Evolutionary conservation across 2,329 filamentous ascomycete genomes (phyloP).

Genomic region (Gremmenia infestans): DNA sequence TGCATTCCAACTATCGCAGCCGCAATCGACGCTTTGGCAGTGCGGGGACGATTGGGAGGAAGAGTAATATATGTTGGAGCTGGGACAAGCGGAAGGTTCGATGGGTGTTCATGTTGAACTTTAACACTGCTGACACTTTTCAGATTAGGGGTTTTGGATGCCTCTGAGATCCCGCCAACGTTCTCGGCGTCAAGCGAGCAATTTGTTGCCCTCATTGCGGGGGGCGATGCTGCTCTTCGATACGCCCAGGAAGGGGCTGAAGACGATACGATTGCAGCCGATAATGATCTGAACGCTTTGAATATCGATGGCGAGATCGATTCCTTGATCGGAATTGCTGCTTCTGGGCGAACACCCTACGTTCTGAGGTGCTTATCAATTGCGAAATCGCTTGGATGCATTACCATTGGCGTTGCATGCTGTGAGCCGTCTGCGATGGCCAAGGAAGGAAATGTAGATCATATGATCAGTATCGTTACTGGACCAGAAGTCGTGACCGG

Average conservation of each 20-base stretch:
- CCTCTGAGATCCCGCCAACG: conserved; percentile 39
- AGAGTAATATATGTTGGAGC: too few relatives aligned
- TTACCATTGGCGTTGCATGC: too few relatives aligned
- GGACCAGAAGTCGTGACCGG: conserved; percentile 33
- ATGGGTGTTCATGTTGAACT: too few relatives aligned
- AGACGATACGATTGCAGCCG: conserved; percentile 32
- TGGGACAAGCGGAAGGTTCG: too few relatives aligned
- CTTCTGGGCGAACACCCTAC: conserved; percentile 40
- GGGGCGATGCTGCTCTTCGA: conserved; percentile 37
- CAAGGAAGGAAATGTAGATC: too few relatives aligned
- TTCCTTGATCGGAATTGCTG: conserved; percentile 39
- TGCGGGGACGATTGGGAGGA: too few relatives aligned
- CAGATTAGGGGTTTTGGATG: conserved; percentile 38
- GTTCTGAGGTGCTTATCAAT: conserved; percentile 36
- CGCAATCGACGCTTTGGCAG: too few relatives aligned
- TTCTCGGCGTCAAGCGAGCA: conserved; percentile 36
- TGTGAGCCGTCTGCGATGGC: too few relatives aligned
- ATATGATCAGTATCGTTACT: too few relatives aligned
- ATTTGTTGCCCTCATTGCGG: conserved; percentile 39
- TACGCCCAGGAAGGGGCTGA: conserved; percentile 39
- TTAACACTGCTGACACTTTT: too few relatives aligned
- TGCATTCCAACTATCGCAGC: neutral
- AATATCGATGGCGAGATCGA: conserved; percentile 22
- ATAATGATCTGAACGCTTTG: conserved; percentile 17
- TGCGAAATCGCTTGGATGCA: conserved; percentile 32